These are phyloP conservation scores for Coemansia sp. DNA, from an alignment of 192 early-diverging fungal species.

Conservation along the genomic window DNA sequence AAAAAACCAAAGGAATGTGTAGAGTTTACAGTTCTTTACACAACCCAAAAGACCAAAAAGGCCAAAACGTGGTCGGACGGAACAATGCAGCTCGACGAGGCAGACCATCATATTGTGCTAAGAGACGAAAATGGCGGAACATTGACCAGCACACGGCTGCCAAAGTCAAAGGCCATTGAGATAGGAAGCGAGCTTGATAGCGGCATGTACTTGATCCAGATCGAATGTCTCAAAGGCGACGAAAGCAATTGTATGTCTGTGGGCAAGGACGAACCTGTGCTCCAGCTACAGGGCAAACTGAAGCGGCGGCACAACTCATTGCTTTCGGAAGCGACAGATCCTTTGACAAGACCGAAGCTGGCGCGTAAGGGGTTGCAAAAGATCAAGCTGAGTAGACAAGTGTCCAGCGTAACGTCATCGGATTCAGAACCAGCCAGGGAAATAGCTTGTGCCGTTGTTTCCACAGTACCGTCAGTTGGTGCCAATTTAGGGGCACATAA, in stretches of 20 bases:
- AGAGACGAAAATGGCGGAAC: constrained; percentile 28
- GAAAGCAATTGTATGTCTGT: background rate
- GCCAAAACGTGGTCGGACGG: constrained; percentile 54
- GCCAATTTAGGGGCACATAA: background rate
- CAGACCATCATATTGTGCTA: constrained; percentile 23
- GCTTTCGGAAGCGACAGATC: background rate
- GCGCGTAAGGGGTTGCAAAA: background rate
- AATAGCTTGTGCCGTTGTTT: background rate
- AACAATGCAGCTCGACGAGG: constrained; percentile 8
- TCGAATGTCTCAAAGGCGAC: constrained; percentile 24
- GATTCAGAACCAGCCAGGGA: background rate
- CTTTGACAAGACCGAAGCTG: background rate
- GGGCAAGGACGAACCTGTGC: background rate
- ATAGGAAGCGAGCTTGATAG: constrained; percentile 36
- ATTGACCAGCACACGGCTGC: constrained; percentile 22
- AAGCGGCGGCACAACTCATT: constrained; percentile 31
- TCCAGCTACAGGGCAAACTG: constrained; percentile 24
- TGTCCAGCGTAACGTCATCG: constrained; percentile 12
- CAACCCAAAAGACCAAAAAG: constrained; percentile 51
- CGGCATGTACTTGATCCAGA: constrained; percentile 44
- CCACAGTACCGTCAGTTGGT: background rate
- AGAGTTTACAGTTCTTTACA: constrained; percentile 41
- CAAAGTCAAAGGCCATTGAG: constrained; percentile 24
- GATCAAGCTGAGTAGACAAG: constrained; percentile 13
- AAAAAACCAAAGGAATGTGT: background rate